phyloP scores from a whole-genome alignment of 805 yeast species.

The Yamadazyma sp. region DNA sequence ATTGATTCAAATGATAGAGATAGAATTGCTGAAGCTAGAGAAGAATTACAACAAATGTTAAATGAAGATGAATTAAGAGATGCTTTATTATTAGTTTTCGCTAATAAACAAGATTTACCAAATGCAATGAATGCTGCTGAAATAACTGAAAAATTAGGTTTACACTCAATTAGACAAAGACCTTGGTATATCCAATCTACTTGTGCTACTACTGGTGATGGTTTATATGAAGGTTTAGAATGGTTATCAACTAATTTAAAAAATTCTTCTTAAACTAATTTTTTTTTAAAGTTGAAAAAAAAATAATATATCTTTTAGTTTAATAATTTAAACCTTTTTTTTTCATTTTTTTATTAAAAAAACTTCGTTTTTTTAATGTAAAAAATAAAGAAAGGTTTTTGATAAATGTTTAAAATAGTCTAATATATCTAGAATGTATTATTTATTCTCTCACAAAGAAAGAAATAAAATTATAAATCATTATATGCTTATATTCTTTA shows the following conservation, averaged over 20 bases:
- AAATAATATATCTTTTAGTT: too few species aligned
- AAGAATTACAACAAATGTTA: constrained; percentile 96
- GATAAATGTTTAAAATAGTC: too few species aligned
- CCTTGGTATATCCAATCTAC: constrained; percentile 99
- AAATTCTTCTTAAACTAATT: constrained; percentile 19
- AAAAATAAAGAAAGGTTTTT: too few species aligned
- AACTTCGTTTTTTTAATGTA: too few species aligned
- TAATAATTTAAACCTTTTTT: too few species aligned
- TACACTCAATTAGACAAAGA: constrained; percentile 96
- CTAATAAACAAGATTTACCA: constrained; percentile 98
- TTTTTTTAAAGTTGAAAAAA: too few species aligned
- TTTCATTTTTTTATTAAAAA: too few species aligned
- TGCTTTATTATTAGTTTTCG: constrained; percentile 91
- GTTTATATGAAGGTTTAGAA: constrained; percentile 95
- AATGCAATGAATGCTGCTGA: constrained; percentile 99
- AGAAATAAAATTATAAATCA: too few species aligned
- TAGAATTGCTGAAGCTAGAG: constrained; percentile 97
- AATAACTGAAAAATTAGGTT: constrained; percentile 94
- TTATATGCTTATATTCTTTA: too few species aligned
- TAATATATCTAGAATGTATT: too few species aligned
- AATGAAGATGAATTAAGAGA: constrained; percentile 98
- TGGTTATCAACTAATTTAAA: constrained; percentile 92
- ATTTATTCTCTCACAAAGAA: too few species aligned
- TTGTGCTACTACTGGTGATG: constrained; percentile 99
- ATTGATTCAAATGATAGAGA: constrained; percentile 98